phyloP scores from a whole-genome alignment of 495 filamentous ascomycete species.

The Xylaria scruposa region DNA sequence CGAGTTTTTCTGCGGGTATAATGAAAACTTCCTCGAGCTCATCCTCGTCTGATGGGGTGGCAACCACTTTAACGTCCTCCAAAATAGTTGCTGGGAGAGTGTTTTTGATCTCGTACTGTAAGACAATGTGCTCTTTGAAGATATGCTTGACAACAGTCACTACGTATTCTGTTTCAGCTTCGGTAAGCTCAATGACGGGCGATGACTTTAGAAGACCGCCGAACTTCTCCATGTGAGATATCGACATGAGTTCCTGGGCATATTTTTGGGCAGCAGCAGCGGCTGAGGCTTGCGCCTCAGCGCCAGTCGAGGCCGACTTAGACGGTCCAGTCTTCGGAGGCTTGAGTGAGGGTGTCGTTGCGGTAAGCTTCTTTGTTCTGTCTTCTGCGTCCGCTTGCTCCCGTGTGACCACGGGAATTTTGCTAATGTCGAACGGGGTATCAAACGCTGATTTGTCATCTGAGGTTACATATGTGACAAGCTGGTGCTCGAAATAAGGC shows the following conservation, averaged over 20 bases:
- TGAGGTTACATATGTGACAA: conserved; percentile 97
- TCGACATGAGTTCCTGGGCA: conserved; percentile 80
- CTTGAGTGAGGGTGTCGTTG: conserved; percentile 91
- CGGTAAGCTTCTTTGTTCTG: conserved; percentile 92
- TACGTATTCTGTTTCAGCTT: conserved; percentile 97
- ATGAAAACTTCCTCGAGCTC: conserved; percentile 90
- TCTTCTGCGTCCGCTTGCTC: conserved; percentile 98
- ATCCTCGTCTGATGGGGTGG: conserved; percentile 84
- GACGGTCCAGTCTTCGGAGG: conserved; percentile 83
- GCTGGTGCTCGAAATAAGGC: conserved; percentile 94
- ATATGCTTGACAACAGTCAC: conserved; percentile 94
- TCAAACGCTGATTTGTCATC: conserved; percentile 84
- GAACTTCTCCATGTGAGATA: conserved; percentile 89
- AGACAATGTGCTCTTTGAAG: conserved; percentile 93
- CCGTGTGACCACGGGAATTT: conserved; percentile 91
- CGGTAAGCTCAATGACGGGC: conserved; percentile 83
- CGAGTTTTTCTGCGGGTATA: conserved; percentile 81
- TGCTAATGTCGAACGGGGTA: conserved; percentile 84
- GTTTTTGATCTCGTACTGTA: conserved; percentile 99
- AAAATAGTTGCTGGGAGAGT: conserved; percentile 89
- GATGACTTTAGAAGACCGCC: conserved; percentile 91
- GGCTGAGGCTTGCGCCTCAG: conserved; percentile 74
- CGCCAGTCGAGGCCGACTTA: conserved; percentile 72
- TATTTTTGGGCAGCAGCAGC: conserved; percentile 85
- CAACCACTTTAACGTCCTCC: conserved; percentile 86